A percentile compares a stretch with the other conserved stretches of the same genome.
Evolutionary conservation across 305 asterid species (phyloP).

Genomic region (Rubia peregrina): DNA sequence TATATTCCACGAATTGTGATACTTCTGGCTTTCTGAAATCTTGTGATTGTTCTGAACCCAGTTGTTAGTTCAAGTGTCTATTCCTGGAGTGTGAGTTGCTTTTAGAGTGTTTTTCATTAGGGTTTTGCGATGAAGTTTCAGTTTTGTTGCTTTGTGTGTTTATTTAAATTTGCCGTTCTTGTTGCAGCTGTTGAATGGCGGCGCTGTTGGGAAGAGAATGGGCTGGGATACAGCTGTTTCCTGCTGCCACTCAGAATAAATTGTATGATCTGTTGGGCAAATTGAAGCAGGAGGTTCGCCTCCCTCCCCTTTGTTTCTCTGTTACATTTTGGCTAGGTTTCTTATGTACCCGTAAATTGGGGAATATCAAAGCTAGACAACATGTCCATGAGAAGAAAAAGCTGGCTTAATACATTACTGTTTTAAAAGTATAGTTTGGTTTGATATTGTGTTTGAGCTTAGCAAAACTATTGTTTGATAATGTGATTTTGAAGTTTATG

Average conservation of each 20-base stretch:
- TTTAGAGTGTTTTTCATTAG: background rate
- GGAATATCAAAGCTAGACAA: background rate
- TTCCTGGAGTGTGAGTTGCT: background rate
- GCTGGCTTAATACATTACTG: background rate
- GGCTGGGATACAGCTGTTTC: slow-evolving; percentile 86
- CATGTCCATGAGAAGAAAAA: background rate
- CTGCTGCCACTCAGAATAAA: slow-evolving; percentile 78
- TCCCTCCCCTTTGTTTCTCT: slow-evolving; percentile 1
- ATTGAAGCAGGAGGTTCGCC: slow-evolving; percentile 60
- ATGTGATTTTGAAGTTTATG: background rate
- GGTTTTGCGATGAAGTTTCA: background rate
- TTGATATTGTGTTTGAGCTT: background rate
- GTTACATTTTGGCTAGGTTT: background rate
- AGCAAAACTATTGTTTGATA: background rate
- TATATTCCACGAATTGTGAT: background rate
- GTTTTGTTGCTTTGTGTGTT: background rate
- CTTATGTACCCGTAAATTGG: background rate
- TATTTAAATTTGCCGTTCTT: background rate
- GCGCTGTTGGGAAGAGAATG: slow-evolving; percentile 67
- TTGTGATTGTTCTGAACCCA: background rate
- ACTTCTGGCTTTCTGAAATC: background rate
- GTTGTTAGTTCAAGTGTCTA: background rate
- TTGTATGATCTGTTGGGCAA: slow-evolving; percentile 70
- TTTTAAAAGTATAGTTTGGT: background rate
- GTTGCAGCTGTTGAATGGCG: slow-evolving; percentile 51